Conservation (phyloP, 2,329 filamentous ascomycete genomes). For the Neoascochyta sp. region DNA sequence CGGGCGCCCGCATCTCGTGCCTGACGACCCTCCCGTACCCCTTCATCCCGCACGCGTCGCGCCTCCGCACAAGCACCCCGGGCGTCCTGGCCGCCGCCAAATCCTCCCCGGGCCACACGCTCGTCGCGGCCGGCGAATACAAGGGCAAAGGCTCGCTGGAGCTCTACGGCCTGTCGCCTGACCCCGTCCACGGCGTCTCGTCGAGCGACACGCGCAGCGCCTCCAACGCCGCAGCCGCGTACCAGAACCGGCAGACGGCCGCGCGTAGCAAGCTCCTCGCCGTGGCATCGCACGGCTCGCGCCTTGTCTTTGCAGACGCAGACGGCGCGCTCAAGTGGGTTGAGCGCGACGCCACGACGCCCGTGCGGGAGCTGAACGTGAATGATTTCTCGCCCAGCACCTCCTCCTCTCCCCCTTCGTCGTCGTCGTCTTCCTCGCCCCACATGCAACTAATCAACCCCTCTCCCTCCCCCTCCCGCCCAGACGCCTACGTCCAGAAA, state of each 20-base stretch:
- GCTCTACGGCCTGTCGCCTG: conserved; percentile 64
- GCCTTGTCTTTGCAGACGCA: conserved; percentile 79
- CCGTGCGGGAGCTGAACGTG: conserved; percentile 56
- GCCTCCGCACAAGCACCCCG: conserved; percentile 55
- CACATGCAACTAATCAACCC: conserved; percentile 75
- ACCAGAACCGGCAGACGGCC: conserved; percentile 73
- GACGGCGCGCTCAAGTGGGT: conserved; percentile 86
- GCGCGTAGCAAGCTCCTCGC: conserved; percentile 77
- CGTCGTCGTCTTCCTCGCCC: no score
- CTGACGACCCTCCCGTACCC: conserved; percentile 67
- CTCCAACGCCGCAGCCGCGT: conserved; percentile 43
- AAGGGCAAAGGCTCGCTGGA: conserved; percentile 88
- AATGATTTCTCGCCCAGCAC: conserved; percentile 44
- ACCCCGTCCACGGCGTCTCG: conserved; percentile 28
- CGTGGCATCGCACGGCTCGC: conserved; percentile 74
- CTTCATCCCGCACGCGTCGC: conserved; percentile 60
- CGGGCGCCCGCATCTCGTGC: conserved; percentile 73
- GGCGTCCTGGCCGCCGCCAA: conserved; percentile 56
- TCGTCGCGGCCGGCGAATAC: conserved; percentile 85
- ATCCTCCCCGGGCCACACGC: conserved; percentile 54
- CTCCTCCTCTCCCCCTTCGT: no score
- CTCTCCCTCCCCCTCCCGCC: conserved; percentile 39
- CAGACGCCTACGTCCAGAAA: no score
- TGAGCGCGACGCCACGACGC: conserved; percentile 69
- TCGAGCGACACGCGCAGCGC: conserved; percentile 28